A percentile compares a stretch with the other conserved stretches of the same genome.
Evolutionary conservation across 805 yeast genomes (phyloP).

Genomic region (Kazachstania martiniae): DNA sequence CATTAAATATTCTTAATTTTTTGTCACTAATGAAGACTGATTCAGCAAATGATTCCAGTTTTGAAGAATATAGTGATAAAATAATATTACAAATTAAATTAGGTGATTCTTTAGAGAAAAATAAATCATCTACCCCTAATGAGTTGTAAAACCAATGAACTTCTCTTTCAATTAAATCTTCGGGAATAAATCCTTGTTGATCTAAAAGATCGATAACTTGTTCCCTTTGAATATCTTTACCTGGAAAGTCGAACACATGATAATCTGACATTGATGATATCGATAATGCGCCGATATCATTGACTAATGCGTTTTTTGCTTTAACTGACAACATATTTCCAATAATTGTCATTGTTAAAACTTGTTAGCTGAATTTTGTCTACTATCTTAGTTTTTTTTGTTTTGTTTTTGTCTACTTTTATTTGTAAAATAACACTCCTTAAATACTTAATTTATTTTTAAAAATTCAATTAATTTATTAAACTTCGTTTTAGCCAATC

Average conservation of each 20-base stretch:
- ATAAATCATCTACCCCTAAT: conserved; percentile 85
- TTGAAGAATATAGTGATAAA: conserved; percentile 83
- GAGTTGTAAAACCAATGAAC: conserved; percentile 80
- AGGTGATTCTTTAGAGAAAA: conserved; percentile 78
- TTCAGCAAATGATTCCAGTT: conserved; percentile 74
- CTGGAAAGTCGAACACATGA: conserved; percentile 63
- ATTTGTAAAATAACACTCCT: no score
- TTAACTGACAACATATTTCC: no score
- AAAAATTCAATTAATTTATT: no score
- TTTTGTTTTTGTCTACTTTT: no score
- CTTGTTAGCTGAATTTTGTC: no score
- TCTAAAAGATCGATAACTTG: conserved; percentile 74
- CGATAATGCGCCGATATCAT: conserved; percentile 33
- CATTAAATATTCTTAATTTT: conserved; percentile 32
- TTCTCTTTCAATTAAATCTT: conserved; percentile 71
- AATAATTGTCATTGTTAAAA: conserved; percentile 1
- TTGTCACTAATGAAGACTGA: conserved; percentile 31
- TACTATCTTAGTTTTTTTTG: no score
- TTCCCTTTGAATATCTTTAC: conserved; percentile 71
- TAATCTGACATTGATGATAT: conserved; percentile 50
- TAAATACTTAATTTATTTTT: no score
- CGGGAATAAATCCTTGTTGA: conserved; percentile 82
- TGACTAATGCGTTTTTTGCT: no score
- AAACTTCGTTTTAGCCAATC: no score
- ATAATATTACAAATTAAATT: conserved; percentile 74